Conservation (phyloP, 75 land plant species). For the Picea sitchensis region DNA sequence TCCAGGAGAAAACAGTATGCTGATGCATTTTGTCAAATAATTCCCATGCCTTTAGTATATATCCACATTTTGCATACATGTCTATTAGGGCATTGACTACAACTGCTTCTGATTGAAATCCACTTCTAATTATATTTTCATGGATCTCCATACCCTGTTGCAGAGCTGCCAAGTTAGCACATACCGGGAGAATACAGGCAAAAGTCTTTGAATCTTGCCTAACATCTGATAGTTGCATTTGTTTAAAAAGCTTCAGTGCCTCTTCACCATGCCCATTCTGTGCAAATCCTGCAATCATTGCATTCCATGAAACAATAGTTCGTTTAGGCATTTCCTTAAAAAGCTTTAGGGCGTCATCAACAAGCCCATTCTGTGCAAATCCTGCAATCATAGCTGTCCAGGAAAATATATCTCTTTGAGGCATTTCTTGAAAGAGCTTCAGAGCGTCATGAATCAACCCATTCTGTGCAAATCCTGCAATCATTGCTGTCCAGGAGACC, state of each 20-base stretch:
- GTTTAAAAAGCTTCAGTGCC: constrained; percentile 19
- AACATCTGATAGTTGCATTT: constrained; percentile 8
- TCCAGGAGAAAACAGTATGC: constrained; percentile 37
- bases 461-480: constrained; percentile 12
- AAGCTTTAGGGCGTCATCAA: not conserved
- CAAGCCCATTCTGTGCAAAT: constrained; percentile 5
- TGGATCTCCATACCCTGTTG: constrained; percentile 35
- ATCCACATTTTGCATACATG: constrained; percentile 65
- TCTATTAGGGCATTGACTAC: constrained; percentile 47
- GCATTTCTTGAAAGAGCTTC: constrained; percentile 45
- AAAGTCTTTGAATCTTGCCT: constrained; percentile 34
- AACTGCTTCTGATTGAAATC: constrained; percentile 27
- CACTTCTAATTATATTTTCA: constrained; percentile 26
- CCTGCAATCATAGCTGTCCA: constrained; percentile 19
- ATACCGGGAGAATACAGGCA: constrained; percentile 33
- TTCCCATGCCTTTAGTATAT: constrained; percentile 37
- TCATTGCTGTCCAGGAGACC: constrained; percentile 17
- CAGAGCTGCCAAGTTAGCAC: constrained; percentile 36
- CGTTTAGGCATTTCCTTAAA: constrained; percentile 3
- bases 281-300: constrained; percentile 12
- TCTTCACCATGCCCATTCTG: constrained; percentile 14
- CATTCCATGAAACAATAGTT: constrained; percentile 10
- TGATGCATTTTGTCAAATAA: constrained; percentile 36
- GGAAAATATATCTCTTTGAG: constrained; percentile 5
- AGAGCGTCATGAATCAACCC: constrained; percentile 18